Evolutionary conservation across 2,329 filamentous ascomycete genomes (phyloP), one percentile per base, ranked within the genome.

Genomic region (Zalaria obscura): DNA sequence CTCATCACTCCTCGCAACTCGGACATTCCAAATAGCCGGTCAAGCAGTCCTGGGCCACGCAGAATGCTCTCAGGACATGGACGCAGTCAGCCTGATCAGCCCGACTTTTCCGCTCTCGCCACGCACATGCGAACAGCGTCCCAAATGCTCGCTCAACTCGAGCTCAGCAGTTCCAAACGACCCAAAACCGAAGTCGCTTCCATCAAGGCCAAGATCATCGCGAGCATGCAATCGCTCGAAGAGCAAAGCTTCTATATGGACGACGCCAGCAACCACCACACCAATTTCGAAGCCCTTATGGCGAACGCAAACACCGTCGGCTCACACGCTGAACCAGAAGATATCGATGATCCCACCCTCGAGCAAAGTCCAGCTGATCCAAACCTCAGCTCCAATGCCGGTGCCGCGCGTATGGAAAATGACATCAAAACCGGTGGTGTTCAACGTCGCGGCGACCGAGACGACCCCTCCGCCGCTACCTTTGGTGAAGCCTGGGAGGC

Each of bases 111-210:
- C 7, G 84, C 84, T 3, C 64, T 91, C 28, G 85, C 84, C 8
- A 88, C 83, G 8, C 84, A 91, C 57, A 91, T 91, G 83, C 76
- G 84, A 18, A 87, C 83, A 3, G 84, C 84, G 3, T 85, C 84
- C 9, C 83, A 88, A 58, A 91, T 91, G 84, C 67, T 91, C 35
- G 82, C 84, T 9, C 84, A 91, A 53, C 69, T 91, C 6, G 83
- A 91, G 45, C 75, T 81, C 2, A 89, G 82, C 25, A 80, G 80
- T 48, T 80, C 83, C 27, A 91, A 89, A 61, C 71, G 84, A 29
- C 84, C 84, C 1, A 82, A 75, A 55, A 76, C 78, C 27, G 84
- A 91, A 60, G 84, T 91, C 4, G 84, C 83, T 11, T 81, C 83
- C 5, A 91, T 91, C 57, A 74, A 85, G 50, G 78, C 83, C 34